Base-by-base conservation (phyloP, 202 grass and related monocot genomes). In the Carex sylvatica region DNA sequence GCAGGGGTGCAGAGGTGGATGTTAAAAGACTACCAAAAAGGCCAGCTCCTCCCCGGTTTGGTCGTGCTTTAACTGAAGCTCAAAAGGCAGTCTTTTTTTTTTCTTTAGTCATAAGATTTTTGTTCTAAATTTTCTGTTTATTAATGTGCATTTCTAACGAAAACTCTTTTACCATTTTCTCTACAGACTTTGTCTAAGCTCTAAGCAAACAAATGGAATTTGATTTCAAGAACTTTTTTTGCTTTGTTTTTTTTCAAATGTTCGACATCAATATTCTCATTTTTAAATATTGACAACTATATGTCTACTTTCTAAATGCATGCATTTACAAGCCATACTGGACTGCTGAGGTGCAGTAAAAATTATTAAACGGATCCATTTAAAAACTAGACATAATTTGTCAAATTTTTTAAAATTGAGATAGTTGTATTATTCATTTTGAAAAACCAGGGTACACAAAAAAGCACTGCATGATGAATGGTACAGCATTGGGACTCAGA, bases 1-100 rank as follows among this genome's bases (percentile, higher is more conserved):
- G 74, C 65, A 99, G 96, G 73, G 96, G 86, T n/a, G 74, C 73
- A 10, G 83, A 89, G 10, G 89, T 99, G 19, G 91, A 99, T 89
- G 93, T 99, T 83, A 99, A 93, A 77, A 85, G 93, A 56, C 67
- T 96, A 55, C 83, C 93, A 0, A 99, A 96, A 85, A 92, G 93
- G 83, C 96, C 93, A 9, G 95, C 95, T 7, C 95, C 92, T 8
- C 95, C 90, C 60, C 87, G 95, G 33, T 93, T 98, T 81, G 95
- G 95, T 31, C 77, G 96, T 35, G 91, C 84, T 53, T 90, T 99
- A 56, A 89, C 84, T 65, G 93, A 99, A 63, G 59, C 96, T 73
- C 96, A 99, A 78, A 99, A 99, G 91, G 93, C 81, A 92, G 30
- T 38, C 40, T 52, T 11, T 64, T 33, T 65, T 12, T 26, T n/a